phyloP scores from a whole-genome alignment of 805 yeast genomes.

The Crinitomyces ghanaensis region DNA sequence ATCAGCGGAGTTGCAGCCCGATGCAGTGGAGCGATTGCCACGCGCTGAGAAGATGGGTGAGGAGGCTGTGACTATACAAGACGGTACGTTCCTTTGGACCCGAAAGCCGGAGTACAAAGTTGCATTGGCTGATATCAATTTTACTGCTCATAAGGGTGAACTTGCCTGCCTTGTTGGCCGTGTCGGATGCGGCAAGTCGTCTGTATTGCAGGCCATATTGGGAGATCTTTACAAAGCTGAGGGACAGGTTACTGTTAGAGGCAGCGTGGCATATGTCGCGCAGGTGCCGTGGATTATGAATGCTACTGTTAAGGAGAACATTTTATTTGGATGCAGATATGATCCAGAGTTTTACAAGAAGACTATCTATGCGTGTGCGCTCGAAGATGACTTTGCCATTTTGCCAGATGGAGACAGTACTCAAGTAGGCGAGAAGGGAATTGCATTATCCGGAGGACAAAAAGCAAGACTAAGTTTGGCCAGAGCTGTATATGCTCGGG shows the following conservation, averaged over 20 bases:
- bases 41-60: conserved; percentile 57
- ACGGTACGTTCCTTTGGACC: conserved; percentile 40
- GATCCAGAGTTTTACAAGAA: conserved; percentile 40
- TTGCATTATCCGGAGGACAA: conserved; percentile 82
- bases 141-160: conserved; percentile 65
- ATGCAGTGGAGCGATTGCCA: conserved; percentile 46
- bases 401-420: conserved; percentile 68
- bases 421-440: conserved; percentile 78
- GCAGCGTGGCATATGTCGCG: conserved; percentile 78
- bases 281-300: conserved; percentile 96
- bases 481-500: conserved; percentile 61
- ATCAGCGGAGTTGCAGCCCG: conserved; percentile 66
- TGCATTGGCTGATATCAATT: conserved; percentile 58
- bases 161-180: conserved; percentile 78
- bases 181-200: conserved; percentile 86
- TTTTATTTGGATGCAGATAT: conserved; percentile 50
- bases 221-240: conserved; percentile 72
- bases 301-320: conserved; percentile 74
- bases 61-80: conserved; percentile 30
- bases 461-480: conserved; percentile 75
- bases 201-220: conserved; percentile 64
- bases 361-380: conserved; percentile 54
- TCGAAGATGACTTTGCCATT: conserved; percentile 50
- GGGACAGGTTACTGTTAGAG: conserved; percentile 64
- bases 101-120: conserved; percentile 43